phyloP scores from a whole-genome alignment of 2,329 filamentous ascomycete genomes.

The Penicillium oxalicum region DNA sequence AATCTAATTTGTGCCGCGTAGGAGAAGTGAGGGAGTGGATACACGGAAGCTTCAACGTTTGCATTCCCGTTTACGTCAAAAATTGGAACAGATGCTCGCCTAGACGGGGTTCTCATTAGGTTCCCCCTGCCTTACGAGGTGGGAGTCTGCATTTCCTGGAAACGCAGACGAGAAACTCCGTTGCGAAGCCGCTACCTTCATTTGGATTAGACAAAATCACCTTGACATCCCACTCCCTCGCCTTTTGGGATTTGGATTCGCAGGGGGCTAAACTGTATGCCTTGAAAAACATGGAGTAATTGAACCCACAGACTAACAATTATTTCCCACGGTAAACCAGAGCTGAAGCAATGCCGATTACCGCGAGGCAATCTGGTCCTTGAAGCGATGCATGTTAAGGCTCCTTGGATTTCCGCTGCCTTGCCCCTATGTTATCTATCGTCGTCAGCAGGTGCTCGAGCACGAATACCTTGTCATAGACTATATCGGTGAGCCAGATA shows the following conservation, averaged over 20 bases:
- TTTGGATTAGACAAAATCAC: constrained; percentile 37
- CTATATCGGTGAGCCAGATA: constrained; percentile 20
- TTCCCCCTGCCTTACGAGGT: constrained; percentile 28
- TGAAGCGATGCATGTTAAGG: constrained; percentile 17
- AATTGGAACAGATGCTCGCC: constrained; percentile 6
- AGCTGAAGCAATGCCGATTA: constrained; percentile 11
- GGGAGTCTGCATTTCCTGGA: constrained; percentile 34
- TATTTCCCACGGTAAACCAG: constrained; percentile 9
- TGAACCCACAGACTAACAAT: constrained; percentile 1
- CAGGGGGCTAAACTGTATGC: constrained; percentile 23
- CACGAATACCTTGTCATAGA: constrained; percentile 29
- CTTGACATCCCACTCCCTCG: constrained; percentile 26
- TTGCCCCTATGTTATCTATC: constrained; percentile 21
- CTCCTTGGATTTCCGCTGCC: constrained; percentile 18
- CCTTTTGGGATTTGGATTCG: constrained; percentile 32
- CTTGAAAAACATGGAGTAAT: background rate
- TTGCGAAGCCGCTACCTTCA: constrained; percentile 40
- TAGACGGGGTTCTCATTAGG: constrained; percentile 21
- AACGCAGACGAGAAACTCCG: constrained; percentile 41
- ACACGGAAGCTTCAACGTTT: constrained; percentile 22
- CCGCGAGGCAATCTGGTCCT: constrained; percentile 16
- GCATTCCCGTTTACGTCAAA: constrained; percentile 19
- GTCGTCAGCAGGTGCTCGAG: constrained; percentile 12
- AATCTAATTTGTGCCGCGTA: constrained; percentile 21
- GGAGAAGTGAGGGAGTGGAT: constrained; percentile 13